Evolutionary conservation across 1,284 basidiomycete genomes (phyloP).

Genomic region (Somion occarium): DNA sequence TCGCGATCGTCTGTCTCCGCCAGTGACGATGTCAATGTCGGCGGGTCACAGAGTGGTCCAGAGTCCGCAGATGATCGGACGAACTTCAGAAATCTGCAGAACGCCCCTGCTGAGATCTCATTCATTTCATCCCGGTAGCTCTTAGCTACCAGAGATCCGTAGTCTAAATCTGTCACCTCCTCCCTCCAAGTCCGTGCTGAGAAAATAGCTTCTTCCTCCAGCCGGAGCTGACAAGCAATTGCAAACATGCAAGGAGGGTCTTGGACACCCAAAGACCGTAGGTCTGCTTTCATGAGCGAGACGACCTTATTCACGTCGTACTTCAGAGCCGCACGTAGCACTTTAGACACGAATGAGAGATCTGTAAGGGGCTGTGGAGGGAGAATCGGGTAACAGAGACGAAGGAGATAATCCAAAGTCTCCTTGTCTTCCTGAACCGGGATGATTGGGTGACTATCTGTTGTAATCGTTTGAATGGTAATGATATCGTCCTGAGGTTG

Average conservation of each 20-base stretch:
- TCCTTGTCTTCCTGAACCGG: slow-evolving; percentile 6
- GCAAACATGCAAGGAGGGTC: slow-evolving; percentile 8
- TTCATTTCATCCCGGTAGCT: neutral
- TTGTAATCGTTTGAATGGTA: slow-evolving; percentile 3
- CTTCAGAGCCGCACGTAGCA: slow-evolving; percentile 8
- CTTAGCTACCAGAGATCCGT: neutral
- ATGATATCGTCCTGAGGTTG: slow-evolving; percentile 1
- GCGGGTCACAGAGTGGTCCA: neutral
- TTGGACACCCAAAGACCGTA: neutral
- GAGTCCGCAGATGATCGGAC: neutral
- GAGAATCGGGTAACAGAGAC: slow-evolving; percentile 9
- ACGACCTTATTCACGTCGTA: slow-evolving; percentile 8
- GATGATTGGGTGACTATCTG: slow-evolving; percentile 6
- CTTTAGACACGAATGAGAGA: neutral
- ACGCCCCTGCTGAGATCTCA: neutral
- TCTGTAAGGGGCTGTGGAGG: neutral
- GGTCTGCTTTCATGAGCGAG: neutral
- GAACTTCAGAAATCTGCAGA: neutral
- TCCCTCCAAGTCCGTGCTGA: neutral
- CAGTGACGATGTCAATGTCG: neutral
- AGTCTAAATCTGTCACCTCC: neutral
- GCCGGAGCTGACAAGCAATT: slow-evolving; percentile 3
- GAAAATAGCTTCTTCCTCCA: slow-evolving; percentile 3
- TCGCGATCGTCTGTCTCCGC: too few relatives aligned
- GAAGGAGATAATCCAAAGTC: slow-evolving; percentile 10